Evolutionary conservation across 2,329 filamentous ascomycete genomes (phyloP).

Genomic region (Fusarium lyarnte): DNA sequence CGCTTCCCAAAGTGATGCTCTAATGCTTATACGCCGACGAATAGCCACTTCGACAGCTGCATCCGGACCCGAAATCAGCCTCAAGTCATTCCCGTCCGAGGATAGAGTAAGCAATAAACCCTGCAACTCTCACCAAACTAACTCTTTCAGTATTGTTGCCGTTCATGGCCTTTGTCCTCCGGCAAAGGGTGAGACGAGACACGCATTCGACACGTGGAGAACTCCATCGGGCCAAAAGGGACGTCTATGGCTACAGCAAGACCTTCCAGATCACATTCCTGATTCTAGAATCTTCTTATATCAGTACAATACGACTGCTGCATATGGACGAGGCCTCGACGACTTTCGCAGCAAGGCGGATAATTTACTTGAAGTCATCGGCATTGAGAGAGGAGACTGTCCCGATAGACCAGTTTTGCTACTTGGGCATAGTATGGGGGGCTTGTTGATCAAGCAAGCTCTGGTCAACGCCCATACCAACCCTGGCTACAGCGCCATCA

Average conservation of each 20-base stretch:
- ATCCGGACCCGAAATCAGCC: not conserved
- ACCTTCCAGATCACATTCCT: not conserved
- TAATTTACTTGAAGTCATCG: not conserved
- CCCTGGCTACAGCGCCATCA: not conserved
- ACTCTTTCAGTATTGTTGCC: fast-evolving
- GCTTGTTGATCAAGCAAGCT: not conserved
- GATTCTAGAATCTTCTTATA: not conserved
- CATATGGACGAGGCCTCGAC: not conserved
- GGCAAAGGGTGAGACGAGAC: not conserved
- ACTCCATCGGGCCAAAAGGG: not conserved
- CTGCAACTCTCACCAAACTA: fast-evolving
- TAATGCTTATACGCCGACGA: not conserved
- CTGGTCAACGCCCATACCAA: not conserved
- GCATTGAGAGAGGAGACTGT: not conserved
- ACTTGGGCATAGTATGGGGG: not conserved
- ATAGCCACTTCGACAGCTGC: not conserved
- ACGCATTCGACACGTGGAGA: not conserved
- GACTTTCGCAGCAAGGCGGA: not conserved
- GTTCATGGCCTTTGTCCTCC: not conserved
- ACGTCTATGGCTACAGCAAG: not conserved
- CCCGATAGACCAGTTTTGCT: not conserved
- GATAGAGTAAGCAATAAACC: not conserved
- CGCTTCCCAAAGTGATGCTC: fast-evolving
- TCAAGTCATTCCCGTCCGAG: fast-evolving
- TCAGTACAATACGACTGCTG: not conserved